Percentiles rank a stretch among this genome's conserved stretches.
These are phyloP conservation scores for Pythium sp. DNA, from an alignment of 352 stramenopile species.

Conservation along the genomic window DNA sequence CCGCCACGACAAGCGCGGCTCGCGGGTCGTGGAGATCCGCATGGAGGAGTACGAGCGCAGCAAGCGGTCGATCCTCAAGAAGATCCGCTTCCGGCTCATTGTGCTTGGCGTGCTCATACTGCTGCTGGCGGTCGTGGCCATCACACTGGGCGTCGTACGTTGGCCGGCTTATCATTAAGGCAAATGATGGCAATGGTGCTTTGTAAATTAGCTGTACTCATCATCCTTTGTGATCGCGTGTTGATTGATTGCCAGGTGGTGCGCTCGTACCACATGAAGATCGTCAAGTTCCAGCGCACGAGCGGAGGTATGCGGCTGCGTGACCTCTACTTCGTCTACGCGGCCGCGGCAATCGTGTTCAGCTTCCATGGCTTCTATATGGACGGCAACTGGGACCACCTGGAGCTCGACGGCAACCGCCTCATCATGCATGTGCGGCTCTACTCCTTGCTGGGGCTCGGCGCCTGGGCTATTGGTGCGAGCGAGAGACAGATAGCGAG, in stretches of 20 bases:
- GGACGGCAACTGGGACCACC: conserved; percentile 49
- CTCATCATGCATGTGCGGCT: conserved; percentile 70
- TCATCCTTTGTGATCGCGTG: neutral
- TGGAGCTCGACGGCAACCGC: conserved; percentile 58
- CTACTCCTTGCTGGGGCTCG: conserved; percentile 54
- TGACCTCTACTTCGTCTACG: conserved; percentile 74
- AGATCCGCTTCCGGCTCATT: conserved; percentile 63
- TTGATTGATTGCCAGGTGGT: conserved; percentile 35
- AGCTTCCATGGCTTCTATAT: conserved; percentile 72
- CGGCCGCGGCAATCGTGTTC: conserved; percentile 37
- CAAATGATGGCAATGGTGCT: neutral
- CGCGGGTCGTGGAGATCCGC: conserved; percentile 65
- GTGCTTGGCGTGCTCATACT: conserved; percentile 55
- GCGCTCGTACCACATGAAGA: conserved; percentile 36
- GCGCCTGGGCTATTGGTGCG: conserved; percentile 43
- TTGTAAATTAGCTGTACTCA: neutral
- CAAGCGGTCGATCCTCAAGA: conserved; percentile 71
- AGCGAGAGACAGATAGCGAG: neutral
- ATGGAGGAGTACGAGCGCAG: conserved; percentile 71
- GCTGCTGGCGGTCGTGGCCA: conserved; percentile 37
- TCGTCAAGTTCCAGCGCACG: conserved; percentile 43
- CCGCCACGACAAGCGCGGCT: conserved; percentile 53
- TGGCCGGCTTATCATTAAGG: neutral
- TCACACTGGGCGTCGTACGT: conserved; percentile 54
- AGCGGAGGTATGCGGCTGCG: conserved; percentile 32